phyloP scores from a whole-genome alignment of 495 filamentous ascomycete genomes.

The Achaetomiella virescens region DNA sequence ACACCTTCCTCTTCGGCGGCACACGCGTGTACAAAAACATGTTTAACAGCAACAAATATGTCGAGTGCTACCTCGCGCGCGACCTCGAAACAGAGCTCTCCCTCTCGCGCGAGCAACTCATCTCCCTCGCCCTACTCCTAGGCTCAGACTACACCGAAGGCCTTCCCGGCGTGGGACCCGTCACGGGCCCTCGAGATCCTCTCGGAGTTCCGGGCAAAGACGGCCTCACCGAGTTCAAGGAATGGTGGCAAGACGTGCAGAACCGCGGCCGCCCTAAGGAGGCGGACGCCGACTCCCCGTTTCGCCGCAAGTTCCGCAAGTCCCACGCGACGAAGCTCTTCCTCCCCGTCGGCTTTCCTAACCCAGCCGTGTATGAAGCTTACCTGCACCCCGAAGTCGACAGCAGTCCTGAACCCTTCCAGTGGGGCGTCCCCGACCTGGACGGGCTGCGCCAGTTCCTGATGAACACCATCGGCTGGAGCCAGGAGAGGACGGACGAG shows the following conservation, averaged over 20 bases:
- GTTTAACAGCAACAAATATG: constrained; percentile 96
- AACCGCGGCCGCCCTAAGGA: constrained; percentile 43
- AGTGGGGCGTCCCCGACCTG: constrained; percentile 93
- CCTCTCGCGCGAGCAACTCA: constrained; percentile 73
- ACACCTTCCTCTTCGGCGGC: constrained; percentile 96
- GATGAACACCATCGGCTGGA: constrained; percentile 93
- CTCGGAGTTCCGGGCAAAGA: constrained; percentile 68
- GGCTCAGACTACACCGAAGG: constrained; percentile 95
- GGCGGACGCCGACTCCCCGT: constrained; percentile 49
- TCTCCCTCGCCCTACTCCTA: constrained; percentile 79
- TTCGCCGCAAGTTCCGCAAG: constrained; percentile 78
- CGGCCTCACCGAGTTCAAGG: constrained; percentile 59
- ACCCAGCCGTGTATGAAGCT: constrained; percentile 60
- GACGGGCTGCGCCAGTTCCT: constrained; percentile 78
- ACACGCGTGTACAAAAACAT: constrained; percentile 98
- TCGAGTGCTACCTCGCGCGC: constrained; percentile 87
- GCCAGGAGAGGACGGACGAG: constrained; percentile 83
- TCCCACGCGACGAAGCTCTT: constrained; percentile 73
- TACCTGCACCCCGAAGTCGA: constrained; percentile 87
- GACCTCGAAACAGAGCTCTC: constrained; percentile 88
- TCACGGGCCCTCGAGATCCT: constrained; percentile 85
- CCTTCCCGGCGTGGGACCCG: constrained; percentile 80
- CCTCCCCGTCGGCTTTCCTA: constrained; percentile 71
- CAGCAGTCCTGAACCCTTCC: constrained; percentile 64
- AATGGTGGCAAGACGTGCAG: constrained; percentile 85